These are phyloP conservation scores for Penicillium fimorum DNA, from an alignment of 495 filamentous ascomycete genomes.

Conservation along the genomic window DNA sequence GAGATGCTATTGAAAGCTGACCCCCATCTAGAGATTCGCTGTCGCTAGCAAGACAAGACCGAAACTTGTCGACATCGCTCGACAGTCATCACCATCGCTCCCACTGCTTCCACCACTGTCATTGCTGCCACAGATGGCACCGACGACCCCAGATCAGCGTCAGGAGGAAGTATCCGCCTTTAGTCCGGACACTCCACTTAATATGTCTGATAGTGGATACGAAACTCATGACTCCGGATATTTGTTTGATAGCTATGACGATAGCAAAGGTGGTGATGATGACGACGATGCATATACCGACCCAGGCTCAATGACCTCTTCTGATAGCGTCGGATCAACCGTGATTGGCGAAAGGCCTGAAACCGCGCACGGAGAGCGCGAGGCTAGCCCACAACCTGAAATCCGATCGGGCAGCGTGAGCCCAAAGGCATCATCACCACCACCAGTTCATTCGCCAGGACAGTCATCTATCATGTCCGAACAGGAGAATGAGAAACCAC, in stretches of 20 bases:
- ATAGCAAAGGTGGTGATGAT: conserved; percentile 22
- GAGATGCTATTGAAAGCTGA: conserved; percentile 8
- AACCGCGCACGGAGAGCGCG: conserved; percentile 19
- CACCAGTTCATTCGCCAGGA: conserved; percentile 26
- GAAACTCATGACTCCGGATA: conserved; percentile 31
- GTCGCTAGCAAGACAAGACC: conserved; percentile 44
- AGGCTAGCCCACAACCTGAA: conserved; percentile 25
- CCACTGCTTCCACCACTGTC: conserved; percentile 21
- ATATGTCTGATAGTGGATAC: conserved; percentile 43
- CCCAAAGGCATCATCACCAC: conserved; percentile 12
- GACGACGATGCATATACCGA: conserved; percentile 34
- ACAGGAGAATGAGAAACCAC: conserved; percentile 33
- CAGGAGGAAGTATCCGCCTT: conserved; percentile 47
- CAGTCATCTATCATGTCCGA: conserved; percentile 29
- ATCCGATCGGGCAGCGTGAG: conserved; percentile 30
- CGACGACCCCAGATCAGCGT: conserved; percentile 41
- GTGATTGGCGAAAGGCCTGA: conserved; percentile 28
- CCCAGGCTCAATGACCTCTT: conserved; percentile 31
- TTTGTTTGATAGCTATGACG: conserved; percentile 28
- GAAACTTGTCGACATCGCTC: conserved; percentile 45
- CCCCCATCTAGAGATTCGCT: conserved; percentile 31
- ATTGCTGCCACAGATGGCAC: conserved; percentile 24
- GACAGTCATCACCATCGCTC: conserved; percentile 38
- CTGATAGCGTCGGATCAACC: conserved; percentile 32
- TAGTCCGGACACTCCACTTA: conserved; percentile 45